A percentile compares a stretch with the other conserved stretches of the same genome.
Evolutionary conservation across 805 yeast genomes (phyloP).

Genomic region (Cyberlindnera bimundalis): DNA sequence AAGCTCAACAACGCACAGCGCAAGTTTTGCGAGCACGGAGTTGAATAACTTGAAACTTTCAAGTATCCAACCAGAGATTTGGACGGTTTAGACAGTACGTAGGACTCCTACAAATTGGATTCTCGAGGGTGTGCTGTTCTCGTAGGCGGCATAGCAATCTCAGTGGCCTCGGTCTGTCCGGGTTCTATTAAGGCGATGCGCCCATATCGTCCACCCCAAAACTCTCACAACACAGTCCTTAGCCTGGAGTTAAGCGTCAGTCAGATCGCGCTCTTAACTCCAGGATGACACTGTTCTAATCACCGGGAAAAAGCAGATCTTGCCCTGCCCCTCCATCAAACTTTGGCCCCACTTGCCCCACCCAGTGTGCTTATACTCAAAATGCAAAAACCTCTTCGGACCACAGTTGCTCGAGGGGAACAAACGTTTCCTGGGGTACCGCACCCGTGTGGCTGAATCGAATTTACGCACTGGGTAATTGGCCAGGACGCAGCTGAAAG

Average conservation of each 20-base stretch:
- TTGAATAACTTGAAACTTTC: no score
- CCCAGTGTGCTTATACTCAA: neutral
- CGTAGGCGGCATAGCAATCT: no score
- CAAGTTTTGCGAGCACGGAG: conserved; percentile 6
- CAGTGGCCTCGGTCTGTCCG: no score
- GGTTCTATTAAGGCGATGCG: no score
- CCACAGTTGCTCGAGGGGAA: conserved; percentile 7
- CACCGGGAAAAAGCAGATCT: neutral
- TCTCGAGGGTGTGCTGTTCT: neutral
- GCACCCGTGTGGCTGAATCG: conserved; percentile 9
- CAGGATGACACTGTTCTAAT: neutral
- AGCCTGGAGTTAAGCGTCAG: neutral
- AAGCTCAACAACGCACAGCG: no score
- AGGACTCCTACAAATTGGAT: neutral
- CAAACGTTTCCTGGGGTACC: neutral
- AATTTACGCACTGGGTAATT: neutral
- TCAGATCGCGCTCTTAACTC: neutral
- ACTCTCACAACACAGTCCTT: no score
- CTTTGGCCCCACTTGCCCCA: neutral
- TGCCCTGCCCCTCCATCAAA: conserved; percentile 3
- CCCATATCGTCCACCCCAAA: no score
- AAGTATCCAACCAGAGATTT: no score
- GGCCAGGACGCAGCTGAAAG: no score
- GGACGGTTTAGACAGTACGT: neutral
- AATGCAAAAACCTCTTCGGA: conserved; percentile 3